Percentiles rank a stretch among this genome's conserved stretches.
These are phyloP conservation scores for Leccinum arenicola DNA, from an alignment of 768 basidiomycete genomes.

Conservation along the genomic window DNA sequence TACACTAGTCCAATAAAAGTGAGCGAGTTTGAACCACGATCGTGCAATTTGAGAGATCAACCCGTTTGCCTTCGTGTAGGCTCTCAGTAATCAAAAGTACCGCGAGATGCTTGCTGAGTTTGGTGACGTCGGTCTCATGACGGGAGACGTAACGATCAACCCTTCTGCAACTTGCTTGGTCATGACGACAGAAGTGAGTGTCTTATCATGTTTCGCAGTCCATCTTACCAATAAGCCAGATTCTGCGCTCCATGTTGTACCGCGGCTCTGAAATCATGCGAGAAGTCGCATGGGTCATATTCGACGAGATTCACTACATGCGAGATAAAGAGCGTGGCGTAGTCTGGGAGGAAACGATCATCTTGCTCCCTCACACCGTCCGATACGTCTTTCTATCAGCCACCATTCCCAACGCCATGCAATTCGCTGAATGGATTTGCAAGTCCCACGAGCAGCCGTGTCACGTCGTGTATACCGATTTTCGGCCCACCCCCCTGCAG, in stretches of 20 bases:
- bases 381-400: constrained; percentile 99
- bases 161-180: constrained; percentile 95
- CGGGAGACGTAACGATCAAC: constrained; percentile 98
- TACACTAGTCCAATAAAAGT: constrained; percentile 99
- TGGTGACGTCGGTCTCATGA: constrained; percentile 98
- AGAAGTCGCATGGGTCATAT: constrained; percentile 99
- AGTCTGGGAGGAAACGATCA: constrained; percentile 99
- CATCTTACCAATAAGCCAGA: constrained; percentile 45
- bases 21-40: constrained; percentile 31
- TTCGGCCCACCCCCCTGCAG: constrained; percentile 95
- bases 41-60: constrained; percentile 13
- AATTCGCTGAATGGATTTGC: constrained; percentile 99
- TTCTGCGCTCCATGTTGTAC: constrained; percentile 97
- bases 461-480: constrained; percentile 99
- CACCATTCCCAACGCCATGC: constrained; percentile 99
- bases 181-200: constrained; percentile 95
- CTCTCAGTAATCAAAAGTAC: constrained; percentile 98
- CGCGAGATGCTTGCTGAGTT: constrained; percentile 97
- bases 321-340: constrained; percentile 98
- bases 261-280: constrained; percentile 99
- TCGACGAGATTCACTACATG: constrained; percentile 99
- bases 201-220: background rate
- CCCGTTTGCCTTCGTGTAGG: constrained; percentile 48
- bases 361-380: constrained; percentile 92
- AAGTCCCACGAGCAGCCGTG: constrained; percentile 97